phyloP scores from a whole-genome alignment of 1,284 basidiomycete genomes.

The Leucocoprinus gongylophorus region DNA sequence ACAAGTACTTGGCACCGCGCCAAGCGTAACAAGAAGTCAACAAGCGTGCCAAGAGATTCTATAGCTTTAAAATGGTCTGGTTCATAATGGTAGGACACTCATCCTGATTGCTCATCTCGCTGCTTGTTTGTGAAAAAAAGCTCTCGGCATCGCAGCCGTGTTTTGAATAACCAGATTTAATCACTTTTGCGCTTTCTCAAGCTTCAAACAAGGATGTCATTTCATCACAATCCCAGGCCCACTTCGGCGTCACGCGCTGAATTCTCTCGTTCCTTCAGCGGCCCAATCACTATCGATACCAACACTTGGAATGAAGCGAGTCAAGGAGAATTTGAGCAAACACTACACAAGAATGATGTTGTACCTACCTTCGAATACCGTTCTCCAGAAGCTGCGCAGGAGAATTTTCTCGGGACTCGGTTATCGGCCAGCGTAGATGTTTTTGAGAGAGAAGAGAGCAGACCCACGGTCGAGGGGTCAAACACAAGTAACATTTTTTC shows the following conservation, averaged over 20 bases:
- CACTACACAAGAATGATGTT: neutral
- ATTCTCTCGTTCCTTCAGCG: neutral
- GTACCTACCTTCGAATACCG: neutral
- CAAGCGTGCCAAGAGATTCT: neutral
- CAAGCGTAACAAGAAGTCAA: neutral
- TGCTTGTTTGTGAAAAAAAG: too few species aligned
- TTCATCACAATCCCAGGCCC: neutral
- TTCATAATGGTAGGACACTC: too few species aligned
- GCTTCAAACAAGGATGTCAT: neutral
- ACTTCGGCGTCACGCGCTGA: neutral
- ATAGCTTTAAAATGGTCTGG: neutral
- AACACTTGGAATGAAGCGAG: neutral
- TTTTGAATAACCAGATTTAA: neutral
- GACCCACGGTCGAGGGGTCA: neutral
- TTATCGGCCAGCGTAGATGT: neutral
- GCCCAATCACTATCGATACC: neutral
- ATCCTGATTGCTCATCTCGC: too few species aligned
- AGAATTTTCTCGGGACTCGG: neutral
- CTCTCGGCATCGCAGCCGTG: neutral
- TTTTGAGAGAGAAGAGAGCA: neutral
- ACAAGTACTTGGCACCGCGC: neutral
- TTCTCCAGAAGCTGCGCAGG: slow-evolving; percentile 5
- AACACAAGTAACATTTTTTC: neutral
- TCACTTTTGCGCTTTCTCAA: neutral
- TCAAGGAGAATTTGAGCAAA: neutral